Percentiles rank a stretch among this genome's conserved stretches.
Conservation (phyloP, 176 grass and related monocot genomes). For the Puccinellia tenuiflora region DNA sequence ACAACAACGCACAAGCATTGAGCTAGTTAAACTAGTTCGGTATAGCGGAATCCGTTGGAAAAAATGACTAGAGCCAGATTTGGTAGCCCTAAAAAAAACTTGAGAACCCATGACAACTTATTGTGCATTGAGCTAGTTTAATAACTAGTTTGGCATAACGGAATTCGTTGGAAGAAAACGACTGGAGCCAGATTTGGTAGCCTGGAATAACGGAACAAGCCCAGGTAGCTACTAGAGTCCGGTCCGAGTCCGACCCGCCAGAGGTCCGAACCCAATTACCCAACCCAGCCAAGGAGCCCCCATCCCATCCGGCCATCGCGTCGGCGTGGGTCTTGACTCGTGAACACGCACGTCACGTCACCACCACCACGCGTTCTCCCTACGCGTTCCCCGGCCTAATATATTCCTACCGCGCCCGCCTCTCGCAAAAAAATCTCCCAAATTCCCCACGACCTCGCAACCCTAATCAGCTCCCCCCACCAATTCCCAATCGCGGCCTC, state of each 20-base stretch:
- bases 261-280: not conserved
- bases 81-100: too few relatives aligned
- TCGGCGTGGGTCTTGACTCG: not conserved
- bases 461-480: slow-evolving; percentile 27
- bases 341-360: not conserved
- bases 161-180: too few relatives aligned
- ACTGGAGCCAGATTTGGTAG: too few relatives aligned
- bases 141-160: too few relatives aligned
- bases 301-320: not conserved
- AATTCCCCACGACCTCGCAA: slow-evolving; percentile 19
- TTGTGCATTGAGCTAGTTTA: too few relatives aligned
- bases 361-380: slow-evolving; percentile 20
- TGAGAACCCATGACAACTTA: too few relatives aligned
- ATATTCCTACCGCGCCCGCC: slow-evolving; percentile 1
- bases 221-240: not conserved
- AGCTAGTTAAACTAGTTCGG: too few relatives aligned
- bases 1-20: too few relatives aligned
- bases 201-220: not conserved
- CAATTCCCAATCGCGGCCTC: slow-evolving; percentile 7
- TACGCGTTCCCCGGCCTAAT: slow-evolving; percentile 26
- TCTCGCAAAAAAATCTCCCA: slow-evolving; percentile 15
- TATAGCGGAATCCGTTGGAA: too few relatives aligned
- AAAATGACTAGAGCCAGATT: too few relatives aligned
- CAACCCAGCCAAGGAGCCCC: not conserved
- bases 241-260: not conserved